Evolutionary conservation across 2,329 filamentous ascomycete species (phyloP), one percentile per base, ranked within the genome.

Genomic region (Cercospora berteroae): DNA sequence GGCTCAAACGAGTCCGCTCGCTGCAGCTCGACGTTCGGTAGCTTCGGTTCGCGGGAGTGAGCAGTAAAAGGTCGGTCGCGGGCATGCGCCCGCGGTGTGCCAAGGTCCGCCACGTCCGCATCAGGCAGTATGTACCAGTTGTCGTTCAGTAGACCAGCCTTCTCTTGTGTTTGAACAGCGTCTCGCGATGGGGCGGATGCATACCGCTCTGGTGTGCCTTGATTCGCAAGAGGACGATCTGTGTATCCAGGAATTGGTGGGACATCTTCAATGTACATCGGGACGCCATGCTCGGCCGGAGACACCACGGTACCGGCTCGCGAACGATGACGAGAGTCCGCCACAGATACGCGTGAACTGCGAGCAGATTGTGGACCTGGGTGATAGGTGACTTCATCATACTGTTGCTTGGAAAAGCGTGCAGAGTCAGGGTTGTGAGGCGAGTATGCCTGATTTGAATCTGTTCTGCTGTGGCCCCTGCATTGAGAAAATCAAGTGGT

Each of bases 401-500:
- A 81, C 71, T 88, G 82, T 42, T 77, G 72, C 42, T 83, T 84
- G 0, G 88, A 88, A 70, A 87, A 83, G 60, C 83, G 82, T 44
- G 83, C 85, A 69, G 83, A 74, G 60, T 80, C 79, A 8, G 84
- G 82, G 8, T 82, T 85, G 63, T 83, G 82, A 2, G 80, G 80
- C 13, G 82, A 85, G 68, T 84, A 86, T 25, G 86, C 88, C 33
- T 86, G 84, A 10, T 86, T 84, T 2, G 89, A 92, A 57, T 86
- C 82, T 16, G 82, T 84, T 36, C 93, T 87, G 0, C 91, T 96
- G 76, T 95, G 89, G 79, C 91, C 87, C 61, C 55, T 58, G 36
- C 5, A 13, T 12, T 16, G 8, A 7, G 10, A 36, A 18, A 16
- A 20, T 23, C 27, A 18, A 5, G 31, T 8, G 9, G 55, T 58